Percentiles rank a stretch among this genome's conserved stretches.
phyloP scores from a whole-genome alignment of 179 eudicot genomes.

The Vitellaria paradoxa region DNA sequence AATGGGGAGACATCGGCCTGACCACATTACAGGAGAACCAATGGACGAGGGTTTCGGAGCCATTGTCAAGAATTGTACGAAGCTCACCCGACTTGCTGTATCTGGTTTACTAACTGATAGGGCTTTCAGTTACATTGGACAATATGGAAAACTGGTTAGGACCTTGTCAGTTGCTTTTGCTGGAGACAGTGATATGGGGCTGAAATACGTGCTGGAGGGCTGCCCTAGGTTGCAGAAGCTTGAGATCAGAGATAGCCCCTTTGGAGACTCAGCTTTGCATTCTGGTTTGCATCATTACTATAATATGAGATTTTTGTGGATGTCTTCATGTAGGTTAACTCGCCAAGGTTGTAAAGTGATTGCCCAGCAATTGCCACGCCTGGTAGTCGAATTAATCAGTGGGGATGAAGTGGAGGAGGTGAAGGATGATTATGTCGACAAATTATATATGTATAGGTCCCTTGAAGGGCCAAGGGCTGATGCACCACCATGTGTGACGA shows the following conservation, averaged over 20 bases:
- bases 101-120: slow-evolving; percentile 79
- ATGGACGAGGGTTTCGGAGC: slow-evolving; percentile 98
- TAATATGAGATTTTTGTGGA: slow-evolving; percentile 90
- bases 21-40: slow-evolving; percentile 63
- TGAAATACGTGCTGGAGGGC: slow-evolving; percentile 77
- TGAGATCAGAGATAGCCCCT: slow-evolving; percentile 94
- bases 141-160: slow-evolving; percentile 63
- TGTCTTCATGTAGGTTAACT: slow-evolving; percentile 76
- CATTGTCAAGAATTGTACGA: slow-evolving; percentile 83
- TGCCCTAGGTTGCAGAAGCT: slow-evolving; percentile 84
- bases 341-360: slow-evolving; percentile 59
- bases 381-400: slow-evolving; percentile 70
- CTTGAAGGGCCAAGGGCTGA: slow-evolving; percentile 77
- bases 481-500: slow-evolving; percentile 62
- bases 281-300: slow-evolving; percentile 69
- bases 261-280: slow-evolving; percentile 64
- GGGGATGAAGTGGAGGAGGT: slow-evolving; percentile 29
- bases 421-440: slow-evolving; percentile 47
- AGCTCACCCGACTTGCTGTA: slow-evolving; percentile 76
- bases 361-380: slow-evolving; percentile 54
- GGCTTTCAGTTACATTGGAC: slow-evolving; percentile 74
- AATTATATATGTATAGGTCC: slow-evolving; percentile 76
- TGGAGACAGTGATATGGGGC: slow-evolving; percentile 82
- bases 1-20: slow-evolving; percentile 75
- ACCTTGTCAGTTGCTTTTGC: slow-evolving; percentile 89